A percentile compares a stretch with the other conserved stretches of the same genome.
These are phyloP conservation scores for Nicotiana knightiana DNA, from an alignment of 257 asterid genomes.

Conservation along the genomic window DNA sequence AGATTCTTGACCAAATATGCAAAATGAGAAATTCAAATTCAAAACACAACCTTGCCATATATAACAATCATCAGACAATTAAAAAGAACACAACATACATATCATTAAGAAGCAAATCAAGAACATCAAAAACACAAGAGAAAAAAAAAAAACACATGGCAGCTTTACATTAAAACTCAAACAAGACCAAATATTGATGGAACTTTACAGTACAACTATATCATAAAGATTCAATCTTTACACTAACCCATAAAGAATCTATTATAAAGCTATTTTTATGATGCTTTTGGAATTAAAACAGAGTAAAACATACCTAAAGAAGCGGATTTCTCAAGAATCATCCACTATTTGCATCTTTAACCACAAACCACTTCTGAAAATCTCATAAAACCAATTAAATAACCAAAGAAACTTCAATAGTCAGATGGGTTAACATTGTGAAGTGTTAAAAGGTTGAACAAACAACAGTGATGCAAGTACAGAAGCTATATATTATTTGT, in stretches of 20 bases:
- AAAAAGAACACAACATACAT: not conserved
- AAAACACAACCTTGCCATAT: not conserved
- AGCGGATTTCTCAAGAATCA: constrained; percentile 34
- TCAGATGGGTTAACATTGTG: not conserved
- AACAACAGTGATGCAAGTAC: not conserved
- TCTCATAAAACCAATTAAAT: constrained; percentile 6
- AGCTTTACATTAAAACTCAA: not conserved
- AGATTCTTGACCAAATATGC: not conserved
- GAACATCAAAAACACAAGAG: not conserved
- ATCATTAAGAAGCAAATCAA: not conserved
- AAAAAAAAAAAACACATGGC: not conserved
- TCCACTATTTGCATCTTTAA: constrained; percentile 36
- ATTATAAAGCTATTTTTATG: not conserved
- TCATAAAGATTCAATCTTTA: not conserved
- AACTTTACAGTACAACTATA: not conserved
- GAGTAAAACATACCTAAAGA: constrained; percentile 36
- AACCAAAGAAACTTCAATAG: constrained; percentile 8
- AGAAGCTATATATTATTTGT: not conserved
- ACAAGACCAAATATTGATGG: not conserved
- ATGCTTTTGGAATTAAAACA: not conserved
- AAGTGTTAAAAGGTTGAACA: not conserved
- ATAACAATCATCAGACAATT: not conserved
- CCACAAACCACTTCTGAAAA: constrained; percentile 30
- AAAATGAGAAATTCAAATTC: not conserved
- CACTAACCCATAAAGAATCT: not conserved